Base-by-base conservation (phyloP, 208 protist genomes). In the Trypanosoma rangeli region DNA sequence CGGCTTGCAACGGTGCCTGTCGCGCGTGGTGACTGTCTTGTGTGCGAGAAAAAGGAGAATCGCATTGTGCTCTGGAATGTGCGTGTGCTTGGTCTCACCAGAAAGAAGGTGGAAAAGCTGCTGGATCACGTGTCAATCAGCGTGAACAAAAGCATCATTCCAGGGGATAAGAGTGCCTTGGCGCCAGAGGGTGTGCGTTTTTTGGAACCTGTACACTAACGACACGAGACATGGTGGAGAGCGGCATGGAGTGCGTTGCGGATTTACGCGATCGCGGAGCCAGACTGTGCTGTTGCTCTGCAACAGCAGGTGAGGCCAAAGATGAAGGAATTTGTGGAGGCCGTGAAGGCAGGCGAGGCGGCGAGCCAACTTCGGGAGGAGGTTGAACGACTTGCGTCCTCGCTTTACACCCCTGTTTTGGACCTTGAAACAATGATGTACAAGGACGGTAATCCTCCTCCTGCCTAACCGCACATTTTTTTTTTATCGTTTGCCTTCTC, bases 51-150 rank as follows among this genome's bases (percentile, higher is more conserved):
- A 59, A 99, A 98, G 5, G 98, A 99, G 68, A 99, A 99, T 83
- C 98, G 99, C 81, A 78, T 99, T 26, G 67, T 99, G 12, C 87
- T 99, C 18, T 98, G 96, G 96, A 98, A 99, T 83, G 75, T 99
- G 22, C 90, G 98, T 54, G 86, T 89, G 64, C 86, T 97, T 48
- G 86, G 85, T 4, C 35, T 99, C 33, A 98, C 96, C 12, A 98
- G 98, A 56, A 94, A 82, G 74, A 99, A 99, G 79, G 35, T 99
- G 44, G 98, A 99, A 84, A 98, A 98, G 83, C 70, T 98, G 16
- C 84, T 97, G 5, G 96, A 98, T 60, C 64, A 66, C 42, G 74
- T 93, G 26, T 79, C 80, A 66, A 99, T 99, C 72, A 96, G 97
- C 0, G 73, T 92, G 26, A 99, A 99, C 88, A 99, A 99, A 85